A percentile compares a stretch with the other conserved stretches of the same genome.
Evolutionary conservation across 2,329 filamentous ascomycete species (phyloP).

Genomic region (Talaromyces sp.): DNA sequence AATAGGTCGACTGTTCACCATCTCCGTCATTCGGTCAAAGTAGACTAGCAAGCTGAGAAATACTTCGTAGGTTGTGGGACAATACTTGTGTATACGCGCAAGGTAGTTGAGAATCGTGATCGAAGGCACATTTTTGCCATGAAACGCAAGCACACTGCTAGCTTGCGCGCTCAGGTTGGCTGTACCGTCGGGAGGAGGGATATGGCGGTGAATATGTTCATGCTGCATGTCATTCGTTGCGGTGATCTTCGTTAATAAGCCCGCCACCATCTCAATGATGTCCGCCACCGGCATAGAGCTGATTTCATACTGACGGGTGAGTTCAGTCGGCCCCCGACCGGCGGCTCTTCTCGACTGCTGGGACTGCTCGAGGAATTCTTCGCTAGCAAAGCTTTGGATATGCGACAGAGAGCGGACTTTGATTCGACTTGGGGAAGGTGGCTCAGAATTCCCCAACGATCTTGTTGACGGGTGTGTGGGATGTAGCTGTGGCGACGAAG

Average conservation of each 20-base stretch:
- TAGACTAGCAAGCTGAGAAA: conserved; percentile 94
- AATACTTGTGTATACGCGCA: conserved; percentile 96
- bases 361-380: conserved; percentile 65
- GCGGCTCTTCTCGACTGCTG: conserved; percentile 37
- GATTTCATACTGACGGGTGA: conserved; percentile 76
- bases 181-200: conserved; percentile 60
- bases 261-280: conserved; percentile 98
- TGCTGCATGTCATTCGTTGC: conserved; percentile 94
- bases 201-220: conserved; percentile 78
- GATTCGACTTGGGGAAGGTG: conserved; percentile 60
- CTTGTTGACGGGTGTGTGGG: conserved; percentile 47
- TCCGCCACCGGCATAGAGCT: conserved; percentile 96
- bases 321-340: conserved; percentile 45
- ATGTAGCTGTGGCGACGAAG: conserved; percentile 47
- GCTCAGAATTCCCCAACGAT: conserved; percentile 44
- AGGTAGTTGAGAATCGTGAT: conserved; percentile 97
- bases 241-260: conserved; percentile 93
- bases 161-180: conserved; percentile 62
- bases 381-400: conserved; percentile 81
- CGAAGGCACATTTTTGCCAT: conserved; percentile 95
- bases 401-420: conserved; percentile 86
- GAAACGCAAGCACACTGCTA: conserved; percentile 83
- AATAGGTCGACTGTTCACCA: conserved; percentile 77
- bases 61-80: conserved; percentile 96
- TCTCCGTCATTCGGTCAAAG: conserved; percentile 98